Percentiles rank a stretch among this genome's conserved stretches.
These are phyloP conservation scores for Verticillium alfalfae DNA, from an alignment of 2,329 filamentous ascomycete species.

Conservation along the genomic window DNA sequence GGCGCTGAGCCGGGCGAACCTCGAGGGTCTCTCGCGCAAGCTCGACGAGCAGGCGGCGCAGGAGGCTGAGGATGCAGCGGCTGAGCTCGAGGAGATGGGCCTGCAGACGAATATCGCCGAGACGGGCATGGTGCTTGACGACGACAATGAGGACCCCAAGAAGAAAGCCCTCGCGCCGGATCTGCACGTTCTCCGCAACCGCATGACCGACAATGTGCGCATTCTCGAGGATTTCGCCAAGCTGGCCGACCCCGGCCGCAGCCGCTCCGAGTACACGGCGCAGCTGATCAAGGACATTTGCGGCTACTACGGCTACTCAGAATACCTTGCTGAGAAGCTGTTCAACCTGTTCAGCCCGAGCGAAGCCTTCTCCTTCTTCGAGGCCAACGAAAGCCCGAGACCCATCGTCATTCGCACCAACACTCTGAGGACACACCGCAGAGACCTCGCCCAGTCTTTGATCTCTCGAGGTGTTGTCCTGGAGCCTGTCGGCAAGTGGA, in stretches of 20 bases:
- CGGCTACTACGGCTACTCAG: constrained; percentile 93
- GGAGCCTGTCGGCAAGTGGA: constrained; percentile 97
- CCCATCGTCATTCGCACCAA: constrained; percentile 97
- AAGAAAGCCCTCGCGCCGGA: constrained; percentile 70
- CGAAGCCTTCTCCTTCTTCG: constrained; percentile 97
- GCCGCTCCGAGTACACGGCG: constrained; percentile 79
- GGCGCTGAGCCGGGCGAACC: constrained; percentile 90
- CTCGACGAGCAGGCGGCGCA: constrained; percentile 72
- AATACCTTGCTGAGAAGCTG: constrained; percentile 92
- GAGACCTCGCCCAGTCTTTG: constrained; percentile 83
- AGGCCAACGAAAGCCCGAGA: constrained; percentile 92
- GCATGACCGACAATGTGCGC: constrained; percentile 90
- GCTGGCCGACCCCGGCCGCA: constrained; percentile 72
- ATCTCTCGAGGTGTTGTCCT: constrained; percentile 96
- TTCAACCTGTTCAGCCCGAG: constrained; percentile 86
- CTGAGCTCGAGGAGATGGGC: constrained; percentile 78
- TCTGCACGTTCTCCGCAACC: constrained; percentile 77
- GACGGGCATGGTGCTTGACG: constrained; percentile 59
- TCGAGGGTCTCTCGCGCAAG: constrained; percentile 82
- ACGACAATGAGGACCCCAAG: constrained; percentile 58
- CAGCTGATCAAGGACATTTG: constrained; percentile 90
- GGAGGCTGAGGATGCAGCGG: constrained; percentile 77
- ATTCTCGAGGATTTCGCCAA: constrained; percentile 85
- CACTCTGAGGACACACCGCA: constrained; percentile 71
- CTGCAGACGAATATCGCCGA: constrained; percentile 93